Evolutionary conservation across 345 rosid genomes (phyloP), one percentile per base, ranked within the genome.

Genomic region (Balakata baccata): DNA sequence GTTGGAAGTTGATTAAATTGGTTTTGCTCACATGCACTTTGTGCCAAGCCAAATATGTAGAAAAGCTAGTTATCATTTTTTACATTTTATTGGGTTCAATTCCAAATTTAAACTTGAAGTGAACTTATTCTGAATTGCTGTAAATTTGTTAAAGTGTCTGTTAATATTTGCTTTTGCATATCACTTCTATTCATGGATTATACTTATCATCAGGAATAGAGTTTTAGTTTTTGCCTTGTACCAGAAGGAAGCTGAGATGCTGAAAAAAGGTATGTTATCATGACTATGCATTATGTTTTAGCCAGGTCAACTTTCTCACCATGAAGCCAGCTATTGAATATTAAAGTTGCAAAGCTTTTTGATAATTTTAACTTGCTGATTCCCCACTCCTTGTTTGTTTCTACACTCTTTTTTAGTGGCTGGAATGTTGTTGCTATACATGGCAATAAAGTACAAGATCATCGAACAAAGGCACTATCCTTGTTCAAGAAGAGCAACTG

Each of bases 191-290:
- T 18, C 38, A 57, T 77, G 11, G 64, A 9, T 70, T 71, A 16
- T 58, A 46, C 41, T 61, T 68, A 14, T 52, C 45, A 60, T 50
- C 90, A 95, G 99, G 81, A 95, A 92, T 66, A 82, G 96, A 73
- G 96, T 95, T 49, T 75, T 95, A 81, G 94, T 95, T 69, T 95
- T 92, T 85, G 99, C 91, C 68, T 87, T 95, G 85, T 95, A 95
- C 87, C 88, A 91, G 83, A 83, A 85, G 75, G 99, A 95, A 88
- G 99, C 97, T 83, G 91, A 87, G 76, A 87, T 89, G 92, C 91
- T 92, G 50, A 87, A 81, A 61, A 63, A 66, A 85, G 94, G 99
- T 90, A 80, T 43, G 8, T 56, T 61, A 49, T 54, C 23, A 46
- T 57, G 17, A 54, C 64, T 4, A 25, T 11, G 8, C 46, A 29